phyloP scores from a whole-genome alignment of 495 filamentous ascomycete species.

The Lichenothelia convexa region DNA sequence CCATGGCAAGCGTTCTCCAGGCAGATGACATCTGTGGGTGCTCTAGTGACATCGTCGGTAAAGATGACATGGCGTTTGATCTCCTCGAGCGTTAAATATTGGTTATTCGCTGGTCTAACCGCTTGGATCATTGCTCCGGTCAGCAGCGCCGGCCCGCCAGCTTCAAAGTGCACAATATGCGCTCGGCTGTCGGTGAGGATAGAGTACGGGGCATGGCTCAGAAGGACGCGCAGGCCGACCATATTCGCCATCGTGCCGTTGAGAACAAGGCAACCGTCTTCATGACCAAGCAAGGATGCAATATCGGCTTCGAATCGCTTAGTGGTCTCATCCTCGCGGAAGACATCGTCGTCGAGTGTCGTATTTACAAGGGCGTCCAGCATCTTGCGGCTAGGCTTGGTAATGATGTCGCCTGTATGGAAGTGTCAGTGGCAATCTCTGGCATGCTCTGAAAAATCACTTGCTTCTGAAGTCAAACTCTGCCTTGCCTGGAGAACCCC shows the following conservation, averaged over 20 bases:
- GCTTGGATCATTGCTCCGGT: background rate
- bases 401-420: background rate
- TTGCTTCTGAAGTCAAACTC: slow-evolving; percentile 1
- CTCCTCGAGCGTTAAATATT: background rate
- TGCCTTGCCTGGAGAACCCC: background rate
- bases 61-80: background rate
- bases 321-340: background rate
- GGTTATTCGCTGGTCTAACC: background rate
- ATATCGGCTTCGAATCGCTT: background rate
- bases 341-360: background rate
- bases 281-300: background rate
- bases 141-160: background rate
- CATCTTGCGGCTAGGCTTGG: background rate
- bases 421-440: background rate
- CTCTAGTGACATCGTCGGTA: background rate
- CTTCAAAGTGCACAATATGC: background rate
- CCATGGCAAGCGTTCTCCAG: background rate
- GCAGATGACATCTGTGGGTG: background rate
- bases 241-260: background rate
- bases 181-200: background rate
- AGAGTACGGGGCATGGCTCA: background rate
- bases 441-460: background rate
- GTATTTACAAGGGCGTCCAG: background rate
- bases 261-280: background rate
- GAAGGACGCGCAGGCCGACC: background rate